A percentile compares a stretch with the other conserved stretches of the same genome.
These are phyloP conservation scores for Aspergillus neotritici DNA, from an alignment of 2,329 filamentous ascomycete genomes.

Conservation along the genomic window DNA sequence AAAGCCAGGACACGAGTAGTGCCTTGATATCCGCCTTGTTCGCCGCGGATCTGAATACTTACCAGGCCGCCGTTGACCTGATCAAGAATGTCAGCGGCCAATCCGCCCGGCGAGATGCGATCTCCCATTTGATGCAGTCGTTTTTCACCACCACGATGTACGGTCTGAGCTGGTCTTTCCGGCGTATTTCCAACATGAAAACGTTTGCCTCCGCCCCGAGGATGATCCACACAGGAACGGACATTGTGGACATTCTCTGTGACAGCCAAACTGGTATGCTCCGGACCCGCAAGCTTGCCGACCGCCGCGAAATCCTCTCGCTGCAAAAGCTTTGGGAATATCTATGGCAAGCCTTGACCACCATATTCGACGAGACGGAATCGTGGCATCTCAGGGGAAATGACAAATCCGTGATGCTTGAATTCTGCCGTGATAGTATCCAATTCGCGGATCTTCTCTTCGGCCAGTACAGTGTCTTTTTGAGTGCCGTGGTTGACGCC, in stretches of 20 bases:
- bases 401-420: conserved; percentile 73
- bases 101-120: conserved; percentile 54
- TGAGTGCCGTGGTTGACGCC: conserved; percentile 57
- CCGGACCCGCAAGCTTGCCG: conserved; percentile 51
- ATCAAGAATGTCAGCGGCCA: conserved; percentile 77
- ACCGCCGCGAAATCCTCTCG: conserved; percentile 57
- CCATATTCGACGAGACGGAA: conserved; percentile 78
- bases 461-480: conserved; percentile 76
- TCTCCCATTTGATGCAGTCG: conserved; percentile 54
- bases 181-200: conserved; percentile 50
- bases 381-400: conserved; percentile 66
- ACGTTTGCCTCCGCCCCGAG: conserved; percentile 56
- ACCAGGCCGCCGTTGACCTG: conserved; percentile 72
- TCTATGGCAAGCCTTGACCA: conserved; percentile 74
- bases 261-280: conserved; percentile 59
- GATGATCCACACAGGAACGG: conserved; percentile 56
- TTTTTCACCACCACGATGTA: conserved; percentile 54
- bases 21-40: conserved; percentile 74
- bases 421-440: conserved; percentile 93
- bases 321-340: conserved; percentile 76
- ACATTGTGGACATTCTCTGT: conserved; percentile 60
- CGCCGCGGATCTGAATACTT: conserved; percentile 71
- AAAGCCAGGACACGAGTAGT: conserved; percentile 61
- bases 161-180: conserved; percentile 53
- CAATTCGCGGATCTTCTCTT: conserved; percentile 84